Evolutionary conservation across 176 grass and related monocot genomes (phyloP), one percentile per base, ranked within the genome.

Genomic region (Areca catechu): DNA sequence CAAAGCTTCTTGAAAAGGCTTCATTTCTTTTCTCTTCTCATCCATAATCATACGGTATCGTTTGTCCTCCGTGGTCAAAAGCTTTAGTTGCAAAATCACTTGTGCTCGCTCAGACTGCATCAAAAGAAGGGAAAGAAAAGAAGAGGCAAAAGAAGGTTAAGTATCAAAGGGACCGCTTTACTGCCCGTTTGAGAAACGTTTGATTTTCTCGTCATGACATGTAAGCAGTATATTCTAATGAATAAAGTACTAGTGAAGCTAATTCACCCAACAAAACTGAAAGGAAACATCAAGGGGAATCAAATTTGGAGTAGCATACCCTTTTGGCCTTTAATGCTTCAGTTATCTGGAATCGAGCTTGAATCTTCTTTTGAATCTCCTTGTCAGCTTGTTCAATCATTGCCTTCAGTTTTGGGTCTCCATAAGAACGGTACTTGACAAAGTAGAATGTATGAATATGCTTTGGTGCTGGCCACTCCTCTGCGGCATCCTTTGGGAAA

Each of bases 311-410:
- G 74, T 50, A 71, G 16, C 71, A 34, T 88, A 97, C 93, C 86
- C 73, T 87, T 61, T 98, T 98, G 58, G 77, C 78, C 60, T 72
- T 87, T 52, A 98, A 61, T 63, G 82, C 64, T 15, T 86, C 82
- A 17, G 83, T 49, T 66, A 89, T 53, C 60, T 71, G 77, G 18
- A 63, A 22, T 18, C 88, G 82, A 48, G 75, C 69, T 61, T 90
- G 78, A 5, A 85, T 92, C 68, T 85, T 83, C 71, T 73, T 92
- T 57, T 91, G 82, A 62, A 92, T 84, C 30, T 86, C 85, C 73
- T 88, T 98, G 19, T 91, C 84, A 60, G 88, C 76, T 64, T 68
- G 78, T 55, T 98, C 93, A 3, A 98, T 62, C 80, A 85, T 98
- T 54, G 69, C 71, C 74, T 74, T 88, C 57, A 88, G 74, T 71